Evolutionary conservation across 1,139 yeast genomes (phyloP), one percentile per base, ranked within the genome.

Genomic region (Eremothecium cymbalariae): DNA sequence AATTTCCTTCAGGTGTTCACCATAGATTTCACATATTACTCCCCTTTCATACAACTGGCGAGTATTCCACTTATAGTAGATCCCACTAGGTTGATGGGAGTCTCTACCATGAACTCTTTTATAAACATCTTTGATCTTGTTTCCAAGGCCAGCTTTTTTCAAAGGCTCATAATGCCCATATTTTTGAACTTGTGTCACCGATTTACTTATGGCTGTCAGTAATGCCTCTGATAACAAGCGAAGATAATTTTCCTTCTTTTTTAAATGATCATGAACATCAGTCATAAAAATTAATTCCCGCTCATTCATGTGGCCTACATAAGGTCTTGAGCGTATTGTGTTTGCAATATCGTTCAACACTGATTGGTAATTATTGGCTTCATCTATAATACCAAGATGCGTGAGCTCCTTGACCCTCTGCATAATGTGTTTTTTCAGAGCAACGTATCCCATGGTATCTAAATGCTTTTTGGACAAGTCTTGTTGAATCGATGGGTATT

Each of bases 321-420:
- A 72, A 44, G 78, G 77, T 50, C 86, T 86, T 25, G 84, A 75
- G 50, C 78, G 77, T 47, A 90, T 85, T 46, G 93, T 96, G 35
- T 71, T 62, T 0, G 95, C 95, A 42, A 90, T 80, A 42, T 82
- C 85, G 52, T 86, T 86, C 40, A 90, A 62, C 17, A 90, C 57
- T 16, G 72, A 77, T 54, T 90, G 98, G 56, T 79, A 85, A 20
- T 82, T 76, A 52, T 84, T 75, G 14, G 68, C 64, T 39, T 94
- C 68, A 2, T 80, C 64, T 8, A 86, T 68, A 32, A 69, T 63
- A 2, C 88, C 90, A 55, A 74, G 62, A 1, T 70, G 57, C 53
- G 88, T 97, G 35, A 90, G 64, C 47, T 85, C 84, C 36, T 86
- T 64, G 3, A 90, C 68, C 34, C 79, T 72, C 47, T 82, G 90